These are phyloP conservation scores for Dimocarpus longan DNA, from an alignment of 345 rosid genomes.

Conservation along the genomic window DNA sequence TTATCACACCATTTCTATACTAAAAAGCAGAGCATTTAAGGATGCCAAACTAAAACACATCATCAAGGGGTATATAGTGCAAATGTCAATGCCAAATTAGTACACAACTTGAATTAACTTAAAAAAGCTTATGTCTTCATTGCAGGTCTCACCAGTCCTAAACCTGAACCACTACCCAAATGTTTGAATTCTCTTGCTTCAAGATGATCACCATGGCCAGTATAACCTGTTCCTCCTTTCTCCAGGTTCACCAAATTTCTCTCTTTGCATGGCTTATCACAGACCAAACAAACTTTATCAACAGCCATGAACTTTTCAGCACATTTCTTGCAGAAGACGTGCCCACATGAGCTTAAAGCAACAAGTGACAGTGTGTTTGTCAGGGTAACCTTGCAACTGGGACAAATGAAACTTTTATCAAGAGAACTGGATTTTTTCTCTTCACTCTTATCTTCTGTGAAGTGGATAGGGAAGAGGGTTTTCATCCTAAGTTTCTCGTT, in stretches of 20 bases:
- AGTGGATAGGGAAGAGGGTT: slow-evolving; percentile 70
- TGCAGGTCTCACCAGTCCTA: slow-evolving; percentile 86
- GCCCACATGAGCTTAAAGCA: slow-evolving; percentile 88
- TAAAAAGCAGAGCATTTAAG: not conserved
- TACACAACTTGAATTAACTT: not conserved
- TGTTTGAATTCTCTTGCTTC: slow-evolving; percentile 90
- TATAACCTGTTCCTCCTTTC: slow-evolving; percentile 92
- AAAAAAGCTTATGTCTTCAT: slow-evolving; percentile 43
- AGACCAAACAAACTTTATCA: slow-evolving; percentile 82
- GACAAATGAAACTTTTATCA: slow-evolving; percentile 76
- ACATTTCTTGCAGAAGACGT: slow-evolving; percentile 96
- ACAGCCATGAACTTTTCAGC: slow-evolving; percentile 72
- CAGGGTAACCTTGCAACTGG: slow-evolving; percentile 94
- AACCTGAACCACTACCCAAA: slow-evolving; percentile 93
- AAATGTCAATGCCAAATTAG: not conserved
- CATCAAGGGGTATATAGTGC: not conserved
- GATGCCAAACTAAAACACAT: not conserved
- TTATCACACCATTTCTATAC: not conserved
- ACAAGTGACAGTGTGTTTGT: slow-evolving; percentile 78
- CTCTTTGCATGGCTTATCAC: slow-evolving; percentile 74
- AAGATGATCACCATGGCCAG: slow-evolving; percentile 84
- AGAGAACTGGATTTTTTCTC: slow-evolving; percentile 50
- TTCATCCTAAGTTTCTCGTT: slow-evolving; percentile 85
- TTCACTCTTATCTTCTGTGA: slow-evolving; percentile 75
- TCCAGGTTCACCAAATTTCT: slow-evolving; percentile 69